A percentile compares a stretch with the other conserved stretches of the same genome.
Evolutionary conservation across 148 eudicot genomes (phyloP).

Genomic region (Vaccinium corymbosum): DNA sequence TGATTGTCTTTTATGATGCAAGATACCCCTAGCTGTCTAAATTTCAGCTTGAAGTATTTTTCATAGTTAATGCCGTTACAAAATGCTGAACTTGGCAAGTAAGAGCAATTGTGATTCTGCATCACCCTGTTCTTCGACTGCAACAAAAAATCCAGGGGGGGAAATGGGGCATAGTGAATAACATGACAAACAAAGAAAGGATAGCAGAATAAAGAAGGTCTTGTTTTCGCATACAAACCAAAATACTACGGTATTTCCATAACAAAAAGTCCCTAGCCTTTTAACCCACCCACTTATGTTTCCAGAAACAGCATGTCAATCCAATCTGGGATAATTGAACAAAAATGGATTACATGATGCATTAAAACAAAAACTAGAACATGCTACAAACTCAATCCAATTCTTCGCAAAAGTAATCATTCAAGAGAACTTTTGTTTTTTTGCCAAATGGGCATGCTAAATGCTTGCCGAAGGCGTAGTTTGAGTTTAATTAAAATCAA

Average conservation of each 20-base stretch:
- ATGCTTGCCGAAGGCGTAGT: neutral
- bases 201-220: neutral
- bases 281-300: neutral
- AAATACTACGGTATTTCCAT: neutral
- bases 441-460: neutral
- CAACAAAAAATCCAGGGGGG: constrained; percentile 2
- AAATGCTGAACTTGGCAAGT: constrained; percentile 24
- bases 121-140: constrained; percentile 43
- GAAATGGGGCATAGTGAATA: neutral
- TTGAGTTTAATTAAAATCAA: neutral
- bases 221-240: neutral
- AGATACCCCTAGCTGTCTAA: constrained; percentile 33
- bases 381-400: neutral
- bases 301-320: neutral
- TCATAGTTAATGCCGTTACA: constrained; percentile 21
- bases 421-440: neutral
- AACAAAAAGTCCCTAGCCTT: neutral
- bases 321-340: neutral
- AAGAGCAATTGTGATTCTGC: constrained; percentile 22
- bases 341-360: neutral
- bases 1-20: constrained; percentile 25
- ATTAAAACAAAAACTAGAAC: neutral
- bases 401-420: neutral
- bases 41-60: constrained; percentile 35
- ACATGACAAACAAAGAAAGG: neutral